These are phyloP conservation scores for Chimonanthus salicifolius DNA, from an alignment of 164 flowering plant species.

Conservation along the genomic window DNA sequence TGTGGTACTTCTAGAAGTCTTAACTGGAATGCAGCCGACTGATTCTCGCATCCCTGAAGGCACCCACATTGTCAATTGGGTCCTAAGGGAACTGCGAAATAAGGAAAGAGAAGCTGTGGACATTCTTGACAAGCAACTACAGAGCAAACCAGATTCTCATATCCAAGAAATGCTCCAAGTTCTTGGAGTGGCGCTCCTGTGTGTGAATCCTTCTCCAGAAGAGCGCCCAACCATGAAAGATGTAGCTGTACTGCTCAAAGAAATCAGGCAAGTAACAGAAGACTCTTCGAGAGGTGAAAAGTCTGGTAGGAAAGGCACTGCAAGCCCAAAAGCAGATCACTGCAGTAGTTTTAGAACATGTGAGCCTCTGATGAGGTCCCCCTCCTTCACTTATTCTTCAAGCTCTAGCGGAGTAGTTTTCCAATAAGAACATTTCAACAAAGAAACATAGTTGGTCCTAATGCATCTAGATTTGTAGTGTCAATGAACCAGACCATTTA, in stretches of 20 bases:
- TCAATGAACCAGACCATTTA: neutral
- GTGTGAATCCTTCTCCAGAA: conserved; percentile 42
- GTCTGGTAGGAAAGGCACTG: conserved; percentile 11
- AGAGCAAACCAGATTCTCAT: conserved; percentile 31
- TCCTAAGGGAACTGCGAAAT: conserved; percentile 27
- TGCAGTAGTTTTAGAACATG: conserved; percentile 49
- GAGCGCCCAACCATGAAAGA: conserved; percentile 66
- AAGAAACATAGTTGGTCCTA: too few relatives aligned
- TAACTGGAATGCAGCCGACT: conserved; percentile 53
- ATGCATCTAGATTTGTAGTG: neutral
- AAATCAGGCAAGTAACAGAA: conserved; percentile 38
- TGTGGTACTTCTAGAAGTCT: conserved; percentile 52
- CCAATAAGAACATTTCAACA: neutral
- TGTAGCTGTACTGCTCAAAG: conserved; percentile 48
- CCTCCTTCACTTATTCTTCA: conserved; percentile 17
- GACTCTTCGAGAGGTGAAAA: conserved; percentile 27
- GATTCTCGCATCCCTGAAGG: conserved; percentile 42
- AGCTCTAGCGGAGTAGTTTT: conserved; percentile 1
- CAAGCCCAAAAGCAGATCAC: conserved; percentile 30
- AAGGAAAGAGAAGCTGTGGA: conserved; percentile 22
- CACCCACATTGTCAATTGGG: conserved; percentile 46
- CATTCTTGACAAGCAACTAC: conserved; percentile 41
- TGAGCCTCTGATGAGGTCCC: conserved; percentile 40
- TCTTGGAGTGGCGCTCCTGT: conserved; percentile 53
- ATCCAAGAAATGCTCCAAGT: conserved; percentile 57